A percentile compares a stretch with the other conserved stretches of the same genome.
Conservation (phyloP, 441 rosid species). For the Euphorbia celastroides region DNA sequence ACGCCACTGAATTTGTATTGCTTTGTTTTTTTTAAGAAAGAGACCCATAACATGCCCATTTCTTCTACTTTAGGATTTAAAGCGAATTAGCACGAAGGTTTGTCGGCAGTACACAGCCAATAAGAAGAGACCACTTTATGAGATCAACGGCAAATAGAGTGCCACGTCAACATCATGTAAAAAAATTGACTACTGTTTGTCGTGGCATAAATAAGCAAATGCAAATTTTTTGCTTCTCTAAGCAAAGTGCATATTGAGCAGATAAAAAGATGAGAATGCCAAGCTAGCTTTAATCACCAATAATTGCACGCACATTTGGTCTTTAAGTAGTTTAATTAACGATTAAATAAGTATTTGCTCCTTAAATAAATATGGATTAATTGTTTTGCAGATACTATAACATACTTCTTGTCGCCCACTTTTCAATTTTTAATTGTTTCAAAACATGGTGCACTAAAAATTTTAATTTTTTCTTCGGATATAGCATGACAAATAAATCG, state of each 20-base stretch:
- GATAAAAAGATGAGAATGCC: slow-evolving; percentile 1
- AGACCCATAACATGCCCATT: background rate
- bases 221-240: no score
- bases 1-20: background rate
- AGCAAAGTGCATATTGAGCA: background rate
- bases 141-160: background rate
- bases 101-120: slow-evolving; percentile 10
- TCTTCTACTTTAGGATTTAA: slow-evolving; percentile 14
- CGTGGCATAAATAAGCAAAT: slow-evolving; percentile 7
- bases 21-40: background rate
- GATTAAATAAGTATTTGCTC: no score
- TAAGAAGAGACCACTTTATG: background rate
- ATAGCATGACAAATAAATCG: no score
- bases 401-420: no score
- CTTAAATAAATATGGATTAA: no score
- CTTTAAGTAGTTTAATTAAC: no score
- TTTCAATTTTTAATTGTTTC: no score
- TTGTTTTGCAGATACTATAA: no score
- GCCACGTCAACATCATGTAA: background rate
- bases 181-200: background rate
- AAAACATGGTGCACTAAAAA: no score
- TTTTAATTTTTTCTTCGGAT: no score
- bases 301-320: no score
- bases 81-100: slow-evolving; percentile 7
- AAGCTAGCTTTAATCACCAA: no score